Evolutionary conservation across 306 rosid genomes (phyloP).

Genomic region (Inga leiocalycina): DNA sequence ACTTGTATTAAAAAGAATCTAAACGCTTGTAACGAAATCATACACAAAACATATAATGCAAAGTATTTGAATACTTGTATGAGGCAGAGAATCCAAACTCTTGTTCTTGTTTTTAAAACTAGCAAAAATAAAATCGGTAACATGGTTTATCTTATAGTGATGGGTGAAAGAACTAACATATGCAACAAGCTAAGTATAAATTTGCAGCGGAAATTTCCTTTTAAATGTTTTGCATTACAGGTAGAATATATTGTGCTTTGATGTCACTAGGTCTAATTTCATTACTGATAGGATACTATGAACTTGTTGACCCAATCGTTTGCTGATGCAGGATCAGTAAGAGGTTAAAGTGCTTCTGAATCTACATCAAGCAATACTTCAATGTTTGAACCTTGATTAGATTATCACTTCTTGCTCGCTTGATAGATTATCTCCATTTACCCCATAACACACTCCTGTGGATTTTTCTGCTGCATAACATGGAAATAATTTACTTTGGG

Average conservation of each 20-base stretch:
- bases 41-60: no score
- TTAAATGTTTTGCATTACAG: conserved; percentile 44
- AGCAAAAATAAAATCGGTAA: no score
- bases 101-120: no score
- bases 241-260: conserved; percentile 29
- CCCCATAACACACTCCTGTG: not conserved
- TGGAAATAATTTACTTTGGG: no score
- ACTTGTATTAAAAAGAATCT: no score
- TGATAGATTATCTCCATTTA: not conserved
- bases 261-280: conserved; percentile 33
- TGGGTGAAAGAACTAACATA: no score
- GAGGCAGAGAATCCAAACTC: no score
- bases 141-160: no score
- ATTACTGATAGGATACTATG: conserved; percentile 47
- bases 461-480: not conserved
- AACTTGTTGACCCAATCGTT: conserved; percentile 21
- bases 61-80: no score
- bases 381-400: not conserved
- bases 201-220: conserved; percentile 42
- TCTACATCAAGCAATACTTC: not conserved
- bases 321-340: not conserved
- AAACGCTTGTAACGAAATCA: no score
- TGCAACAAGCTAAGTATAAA: no score
- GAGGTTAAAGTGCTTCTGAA: not conserved
- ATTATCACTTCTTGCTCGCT: not conserved